A percentile compares a stretch with the other conserved stretches of the same genome.
These are phyloP conservation scores for Actinomortierella ambigua DNA, from an alignment of 371 early-diverging fungal species.

Conservation along the genomic window DNA sequence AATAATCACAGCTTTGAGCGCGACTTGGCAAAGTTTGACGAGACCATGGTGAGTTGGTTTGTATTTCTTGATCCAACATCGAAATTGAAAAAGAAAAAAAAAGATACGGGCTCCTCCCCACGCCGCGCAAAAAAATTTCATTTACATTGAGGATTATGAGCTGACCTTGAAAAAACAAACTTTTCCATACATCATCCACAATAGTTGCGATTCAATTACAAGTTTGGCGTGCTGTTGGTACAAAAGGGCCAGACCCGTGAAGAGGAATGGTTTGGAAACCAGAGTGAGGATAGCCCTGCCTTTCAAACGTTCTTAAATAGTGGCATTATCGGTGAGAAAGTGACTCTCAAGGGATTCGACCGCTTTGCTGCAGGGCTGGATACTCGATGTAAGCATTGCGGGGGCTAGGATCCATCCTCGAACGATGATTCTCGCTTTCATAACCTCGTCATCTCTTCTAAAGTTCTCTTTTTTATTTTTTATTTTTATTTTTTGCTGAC, in stretches of 20 bases:
- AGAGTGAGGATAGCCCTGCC: conserved; percentile 54
- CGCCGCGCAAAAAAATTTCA: too few relatives aligned
- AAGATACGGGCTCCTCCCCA: conserved; percentile 39
- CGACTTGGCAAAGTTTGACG: conserved; percentile 57
- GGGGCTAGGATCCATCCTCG: background rate
- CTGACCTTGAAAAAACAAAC: too few relatives aligned
- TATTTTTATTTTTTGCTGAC: background rate
- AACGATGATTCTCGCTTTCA: background rate
- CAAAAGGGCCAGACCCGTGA: conserved; percentile 73
- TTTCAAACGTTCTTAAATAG: conserved; percentile 67
- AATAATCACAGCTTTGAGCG: conserved; percentile 31
- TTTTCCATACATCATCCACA: too few relatives aligned
- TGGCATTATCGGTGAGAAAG: conserved; percentile 70
- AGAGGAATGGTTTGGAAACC: conserved; percentile 79
- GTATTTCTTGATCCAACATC: conserved; percentile 4
- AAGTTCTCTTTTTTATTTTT: conserved; percentile 6
- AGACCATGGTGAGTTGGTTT: conserved; percentile 50
- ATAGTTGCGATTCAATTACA: conserved; percentile 60
- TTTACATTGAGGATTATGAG: too few relatives aligned
- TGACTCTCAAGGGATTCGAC: conserved; percentile 74
- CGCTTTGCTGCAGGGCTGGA: conserved; percentile 87
- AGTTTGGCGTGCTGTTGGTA: conserved; percentile 79
- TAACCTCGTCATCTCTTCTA: conserved; percentile 6
- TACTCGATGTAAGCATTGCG: conserved; percentile 62
- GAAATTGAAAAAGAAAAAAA: conserved; percentile 32